phyloP scores from a whole-genome alignment of 306 rosid genomes.

The Biancaea sappan region DNA sequence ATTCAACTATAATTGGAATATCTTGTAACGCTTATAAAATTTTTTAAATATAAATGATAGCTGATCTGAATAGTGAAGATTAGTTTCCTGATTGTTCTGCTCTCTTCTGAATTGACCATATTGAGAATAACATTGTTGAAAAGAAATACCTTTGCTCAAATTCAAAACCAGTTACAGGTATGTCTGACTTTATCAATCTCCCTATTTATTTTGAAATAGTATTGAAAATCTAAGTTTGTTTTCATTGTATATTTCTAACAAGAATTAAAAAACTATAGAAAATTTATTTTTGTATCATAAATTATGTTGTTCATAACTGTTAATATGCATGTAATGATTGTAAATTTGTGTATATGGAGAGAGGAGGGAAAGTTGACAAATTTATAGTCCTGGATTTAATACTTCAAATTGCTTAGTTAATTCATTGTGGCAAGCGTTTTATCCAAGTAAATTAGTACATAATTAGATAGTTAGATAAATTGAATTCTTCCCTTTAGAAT shows the following conservation, averaged over 20 bases:
- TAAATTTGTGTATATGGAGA: not conserved
- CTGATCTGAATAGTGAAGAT: not conserved
- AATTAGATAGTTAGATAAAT: not conserved
- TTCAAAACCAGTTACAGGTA: no score
- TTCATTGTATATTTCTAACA: no score
- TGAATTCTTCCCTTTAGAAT: no score
- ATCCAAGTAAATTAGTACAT: not conserved
- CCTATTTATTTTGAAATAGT: no score
- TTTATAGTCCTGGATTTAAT: slow-evolving; percentile 10
- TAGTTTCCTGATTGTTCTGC: not conserved
- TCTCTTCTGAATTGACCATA: not conserved
- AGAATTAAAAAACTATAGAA: no score
- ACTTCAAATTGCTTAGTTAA: slow-evolving; percentile 12
- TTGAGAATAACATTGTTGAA: not conserved
- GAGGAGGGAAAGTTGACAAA: not conserved
- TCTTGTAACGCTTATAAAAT: not conserved
- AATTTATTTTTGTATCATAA: no score
- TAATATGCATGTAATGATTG: not conserved
- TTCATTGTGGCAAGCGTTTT: slow-evolving; percentile 6
- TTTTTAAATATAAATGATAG: not conserved
- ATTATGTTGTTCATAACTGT: no score
- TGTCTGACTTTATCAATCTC: no score
- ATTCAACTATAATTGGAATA: not conserved
- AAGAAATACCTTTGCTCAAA: no score
- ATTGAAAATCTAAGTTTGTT: no score